Evolutionary conservation across 805 yeast species (phyloP).

Genomic region (Saccharomycodes ludwigii): DNA sequence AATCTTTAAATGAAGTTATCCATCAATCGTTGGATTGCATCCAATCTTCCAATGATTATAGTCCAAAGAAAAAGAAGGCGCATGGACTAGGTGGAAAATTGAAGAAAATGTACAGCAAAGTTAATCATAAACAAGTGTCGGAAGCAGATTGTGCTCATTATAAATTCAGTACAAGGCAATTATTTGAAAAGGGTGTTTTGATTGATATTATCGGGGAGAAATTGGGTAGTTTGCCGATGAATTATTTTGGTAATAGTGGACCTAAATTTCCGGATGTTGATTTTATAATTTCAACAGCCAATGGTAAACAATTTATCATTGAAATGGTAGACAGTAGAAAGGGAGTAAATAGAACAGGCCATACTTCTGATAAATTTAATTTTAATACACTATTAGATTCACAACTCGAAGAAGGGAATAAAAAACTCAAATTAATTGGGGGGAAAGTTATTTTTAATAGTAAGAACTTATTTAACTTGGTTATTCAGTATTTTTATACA

Average conservation of each 20-base stretch:
- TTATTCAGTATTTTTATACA: conserved; percentile 64
- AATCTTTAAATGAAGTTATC: conserved; percentile 33
- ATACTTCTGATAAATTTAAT: conserved; percentile 38
- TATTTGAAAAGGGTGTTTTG: conserved; percentile 62
- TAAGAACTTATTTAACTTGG: conserved; percentile 50
- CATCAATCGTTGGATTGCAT: conserved; percentile 38
- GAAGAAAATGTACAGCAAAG: conserved; percentile 28
- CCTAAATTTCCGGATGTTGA: conserved; percentile 54
- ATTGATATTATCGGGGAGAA: conserved; percentile 45
- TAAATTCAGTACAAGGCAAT: conserved; percentile 65
- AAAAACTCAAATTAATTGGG: conserved; percentile 44
- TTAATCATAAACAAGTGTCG: conserved; percentile 18
- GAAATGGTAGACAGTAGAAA: conserved; percentile 34
- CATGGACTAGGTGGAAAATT: conserved; percentile 26
- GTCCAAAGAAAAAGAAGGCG: conserved; percentile 21
- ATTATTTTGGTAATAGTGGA: conserved; percentile 28
- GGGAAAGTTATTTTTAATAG: conserved; percentile 62
- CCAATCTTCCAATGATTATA: conserved; percentile 26
- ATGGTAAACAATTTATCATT: conserved; percentile 55
- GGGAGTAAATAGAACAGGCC: conserved; percentile 13
- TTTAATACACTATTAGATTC: conserved; percentile 59
- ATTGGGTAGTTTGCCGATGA: conserved; percentile 24
- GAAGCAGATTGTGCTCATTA: conserved; percentile 37
- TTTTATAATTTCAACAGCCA: conserved; percentile 63
- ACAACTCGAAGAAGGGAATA: conserved; percentile 56